phyloP scores from a whole-genome alignment of 495 filamentous ascomycete species.

The Bacidia gigantensis region DNA sequence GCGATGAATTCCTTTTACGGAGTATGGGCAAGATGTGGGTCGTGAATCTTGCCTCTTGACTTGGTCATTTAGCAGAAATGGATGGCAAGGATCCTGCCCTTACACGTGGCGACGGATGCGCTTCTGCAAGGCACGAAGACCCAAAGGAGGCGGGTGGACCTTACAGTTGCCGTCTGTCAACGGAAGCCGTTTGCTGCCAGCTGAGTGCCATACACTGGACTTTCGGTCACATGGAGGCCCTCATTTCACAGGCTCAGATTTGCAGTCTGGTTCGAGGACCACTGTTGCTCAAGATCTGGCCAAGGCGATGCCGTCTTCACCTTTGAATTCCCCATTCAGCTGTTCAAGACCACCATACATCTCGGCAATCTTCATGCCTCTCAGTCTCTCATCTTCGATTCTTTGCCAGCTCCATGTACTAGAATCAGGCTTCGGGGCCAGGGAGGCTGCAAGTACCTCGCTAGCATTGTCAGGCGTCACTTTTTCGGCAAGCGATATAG shows the following conservation, averaged over 20 bases:
- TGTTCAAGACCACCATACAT: slow-evolving; percentile 37
- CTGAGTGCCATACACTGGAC: too few species aligned
- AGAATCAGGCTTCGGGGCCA: neutral
- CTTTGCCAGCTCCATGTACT: slow-evolving; percentile 40
- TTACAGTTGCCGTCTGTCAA: neutral
- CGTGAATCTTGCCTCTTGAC: too few species aligned
- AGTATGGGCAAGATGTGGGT: too few species aligned
- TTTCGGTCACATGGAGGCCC: too few species aligned
- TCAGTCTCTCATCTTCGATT: slow-evolving; percentile 42
- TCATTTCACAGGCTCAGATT: too few species aligned
- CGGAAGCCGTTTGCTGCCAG: too few species aligned
- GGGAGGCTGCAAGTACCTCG: slow-evolving; percentile 5
- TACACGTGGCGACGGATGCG: neutral
- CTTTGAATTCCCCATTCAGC: slow-evolving; percentile 27
- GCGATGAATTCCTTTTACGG: too few species aligned
- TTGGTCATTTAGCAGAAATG: too few species aligned
- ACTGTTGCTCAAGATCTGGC: slow-evolving; percentile 8
- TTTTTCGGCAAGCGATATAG: neutral
- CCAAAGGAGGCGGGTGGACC: neutral
- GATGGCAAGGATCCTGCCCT: too few species aligned
- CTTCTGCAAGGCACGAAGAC: neutral
- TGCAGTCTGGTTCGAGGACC: too few species aligned
- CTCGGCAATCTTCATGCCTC: slow-evolving; percentile 40
- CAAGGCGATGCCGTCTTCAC: slow-evolving; percentile 10
- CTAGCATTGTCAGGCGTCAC: slow-evolving; percentile 6